Conservation (phyloP, 805 yeast species). For the Myxozyma neglecta region DNA sequence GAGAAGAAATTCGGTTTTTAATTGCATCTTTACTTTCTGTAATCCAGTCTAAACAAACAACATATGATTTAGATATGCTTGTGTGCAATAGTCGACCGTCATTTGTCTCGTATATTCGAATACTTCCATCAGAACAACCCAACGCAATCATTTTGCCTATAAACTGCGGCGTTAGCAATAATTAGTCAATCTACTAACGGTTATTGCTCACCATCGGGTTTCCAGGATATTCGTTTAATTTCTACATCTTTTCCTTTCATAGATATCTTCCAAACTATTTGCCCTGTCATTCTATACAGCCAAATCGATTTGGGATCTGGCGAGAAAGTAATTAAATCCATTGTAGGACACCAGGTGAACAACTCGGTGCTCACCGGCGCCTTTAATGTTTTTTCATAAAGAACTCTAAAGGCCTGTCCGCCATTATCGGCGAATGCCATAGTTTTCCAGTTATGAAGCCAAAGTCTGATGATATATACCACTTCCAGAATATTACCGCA, state of each 20-base stretch:
- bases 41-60: conserved; percentile 22
- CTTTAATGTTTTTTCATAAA: conserved; percentile 22
- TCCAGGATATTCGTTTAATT: conserved; percentile 22
- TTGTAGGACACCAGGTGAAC: conserved; percentile 31
- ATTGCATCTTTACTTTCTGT: conserved; percentile 10
- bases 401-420: conserved; percentile 6
- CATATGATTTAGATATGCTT: not conserved
- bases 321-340: conserved; percentile 30
- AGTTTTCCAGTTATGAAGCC: not conserved
- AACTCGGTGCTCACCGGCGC: conserved; percentile 6
- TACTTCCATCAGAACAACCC: conserved; percentile 24
- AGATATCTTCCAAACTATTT: conserved; percentile 28
- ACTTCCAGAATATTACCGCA: not conserved
- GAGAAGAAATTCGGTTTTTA: conserved; percentile 1
- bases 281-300: conserved; percentile 31
- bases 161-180: not conserved
- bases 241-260: conserved; percentile 8
- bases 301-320: conserved; percentile 18
- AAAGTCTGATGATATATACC: not conserved
- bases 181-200: not conserved
- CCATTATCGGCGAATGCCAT: not conserved
- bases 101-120: conserved; percentile 27
- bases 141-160: conserved; percentile 26
- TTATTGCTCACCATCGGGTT: conserved; percentile 28
- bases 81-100: conserved; percentile 20